Evolutionary conservation across 495 filamentous ascomycete species (phyloP).

Genomic region (Aspergillus nanangensis): DNA sequence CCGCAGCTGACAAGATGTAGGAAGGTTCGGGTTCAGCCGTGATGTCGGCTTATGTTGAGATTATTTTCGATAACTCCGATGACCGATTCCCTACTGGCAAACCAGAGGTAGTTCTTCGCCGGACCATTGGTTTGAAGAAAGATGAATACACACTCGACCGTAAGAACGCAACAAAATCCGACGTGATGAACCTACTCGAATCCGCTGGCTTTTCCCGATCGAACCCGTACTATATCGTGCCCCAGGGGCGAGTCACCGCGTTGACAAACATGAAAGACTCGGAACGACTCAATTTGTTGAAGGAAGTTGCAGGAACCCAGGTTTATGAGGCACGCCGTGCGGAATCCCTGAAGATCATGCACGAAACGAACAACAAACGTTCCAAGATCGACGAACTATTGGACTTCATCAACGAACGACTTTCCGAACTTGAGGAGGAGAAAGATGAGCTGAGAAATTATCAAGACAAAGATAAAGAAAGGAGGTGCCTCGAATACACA

Average conservation of each 20-base stretch:
- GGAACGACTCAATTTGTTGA: constrained; percentile 81
- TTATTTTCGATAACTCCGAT: constrained; percentile 97
- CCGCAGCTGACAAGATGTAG: constrained; percentile 32
- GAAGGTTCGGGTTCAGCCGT: constrained; percentile 96
- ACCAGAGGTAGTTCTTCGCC: constrained; percentile 80
- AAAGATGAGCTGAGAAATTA: constrained; percentile 91
- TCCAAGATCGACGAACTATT: constrained; percentile 90
- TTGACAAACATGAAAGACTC: constrained; percentile 98
- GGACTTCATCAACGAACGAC: constrained; percentile 82
- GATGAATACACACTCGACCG: constrained; percentile 96
- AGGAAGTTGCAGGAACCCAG: constrained; percentile 96
- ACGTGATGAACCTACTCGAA: constrained; percentile 94
- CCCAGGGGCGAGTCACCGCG: constrained; percentile 91
- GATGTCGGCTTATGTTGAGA: constrained; percentile 98
- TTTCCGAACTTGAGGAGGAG: constrained; percentile 90
- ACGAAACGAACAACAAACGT: constrained; percentile 90
- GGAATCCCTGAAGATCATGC: constrained; percentile 95
- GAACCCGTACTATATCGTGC: constrained; percentile 99
- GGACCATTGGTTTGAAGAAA: constrained; percentile 96
- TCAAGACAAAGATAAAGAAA: constrained; percentile 92
- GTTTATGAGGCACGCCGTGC: constrained; percentile 89
- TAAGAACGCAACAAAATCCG: constrained; percentile 90
- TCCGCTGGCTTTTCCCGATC: constrained; percentile 94
- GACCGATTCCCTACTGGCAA: constrained; percentile 94
- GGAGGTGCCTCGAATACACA: constrained; percentile 88